A percentile compares a stretch with the other conserved stretches of the same genome.
Conservation (phyloP, 1,139 yeast genomes). For the Geotrichum aggregatum region DNA sequence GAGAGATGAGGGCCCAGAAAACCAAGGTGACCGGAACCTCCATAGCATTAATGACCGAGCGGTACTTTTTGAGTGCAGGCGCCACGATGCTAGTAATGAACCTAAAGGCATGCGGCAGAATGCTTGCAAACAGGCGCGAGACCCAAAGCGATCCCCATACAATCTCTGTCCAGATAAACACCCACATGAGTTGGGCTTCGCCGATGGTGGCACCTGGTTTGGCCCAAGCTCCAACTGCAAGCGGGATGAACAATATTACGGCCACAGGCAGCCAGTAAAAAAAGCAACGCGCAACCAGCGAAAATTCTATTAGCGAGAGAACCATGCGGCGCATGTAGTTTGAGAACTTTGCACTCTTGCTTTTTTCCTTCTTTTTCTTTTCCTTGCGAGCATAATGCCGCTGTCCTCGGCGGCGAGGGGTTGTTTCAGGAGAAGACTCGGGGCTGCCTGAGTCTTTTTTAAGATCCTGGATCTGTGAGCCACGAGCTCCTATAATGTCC, state of each 20-base stretch:
- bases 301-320: constrained; percentile 30
- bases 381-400: constrained; percentile 17
- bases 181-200: constrained; percentile 39
- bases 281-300: constrained; percentile 37
- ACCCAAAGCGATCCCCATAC: constrained; percentile 43
- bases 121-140: constrained; percentile 37
- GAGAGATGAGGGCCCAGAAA: constrained; percentile 37
- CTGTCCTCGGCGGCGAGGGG: constrained; percentile 20
- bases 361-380: constrained; percentile 11
- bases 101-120: constrained; percentile 34
- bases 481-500: constrained; percentile 35
- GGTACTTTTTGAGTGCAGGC: constrained; percentile 38
- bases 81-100: constrained; percentile 36
- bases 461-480: constrained; percentile 23
- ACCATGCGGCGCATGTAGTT: constrained; percentile 30
- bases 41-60: constrained; percentile 38
- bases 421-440: constrained; percentile 17
- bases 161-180: constrained; percentile 44
- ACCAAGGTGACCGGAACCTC: constrained; percentile 39
- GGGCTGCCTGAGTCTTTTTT: constrained; percentile 20
- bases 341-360: constrained; percentile 23
- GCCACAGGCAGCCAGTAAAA: constrained; percentile 43
- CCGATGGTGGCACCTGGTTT: constrained; percentile 35
- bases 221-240: constrained; percentile 42
- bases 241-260: constrained; percentile 39